Conservation (phyloP, 2,329 filamentous ascomycete genomes). For the Ambrosiella cleistominuta region DNA sequence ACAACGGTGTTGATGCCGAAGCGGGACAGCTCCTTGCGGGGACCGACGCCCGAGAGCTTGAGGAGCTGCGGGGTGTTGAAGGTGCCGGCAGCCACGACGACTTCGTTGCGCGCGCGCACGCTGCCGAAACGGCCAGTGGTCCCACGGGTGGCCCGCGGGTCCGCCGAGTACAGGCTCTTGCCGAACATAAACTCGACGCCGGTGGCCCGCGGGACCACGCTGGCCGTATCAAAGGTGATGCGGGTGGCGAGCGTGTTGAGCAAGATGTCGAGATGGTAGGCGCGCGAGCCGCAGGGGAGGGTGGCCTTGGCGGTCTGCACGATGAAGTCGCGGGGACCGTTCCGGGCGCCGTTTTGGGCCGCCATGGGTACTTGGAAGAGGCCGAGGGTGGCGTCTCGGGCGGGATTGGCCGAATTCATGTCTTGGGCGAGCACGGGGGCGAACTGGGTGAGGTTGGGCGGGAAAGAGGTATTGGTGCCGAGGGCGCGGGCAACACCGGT, state of each 20-base stretch:
- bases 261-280: constrained; percentile 16
- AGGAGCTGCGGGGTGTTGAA: constrained; percentile 35
- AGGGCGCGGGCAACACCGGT: constrained; percentile 17
- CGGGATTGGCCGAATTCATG: constrained; percentile 16
- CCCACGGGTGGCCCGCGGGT: constrained; percentile 20
- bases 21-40: constrained; percentile 24
- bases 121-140: constrained; percentile 11
- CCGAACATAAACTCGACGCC: constrained; percentile 22
- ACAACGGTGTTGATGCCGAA: constrained; percentile 28
- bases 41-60: constrained; percentile 32
- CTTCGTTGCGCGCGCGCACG: constrained; percentile 23
- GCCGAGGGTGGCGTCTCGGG: constrained; percentile 16
- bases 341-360: constrained; percentile 32
- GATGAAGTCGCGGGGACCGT: constrained; percentile 38
- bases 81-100: constrained; percentile 31
- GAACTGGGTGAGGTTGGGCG: constrained; percentile 16
- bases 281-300: constrained; percentile 17
- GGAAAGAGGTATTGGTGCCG: constrained; percentile 15
- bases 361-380: constrained; percentile 42
- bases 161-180: constrained; percentile 15
- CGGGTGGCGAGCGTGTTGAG: constrained; percentile 21
- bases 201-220: constrained; percentile 19
- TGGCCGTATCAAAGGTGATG: constrained; percentile 21
- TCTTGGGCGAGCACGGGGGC: constrained; percentile 17
- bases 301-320: constrained; percentile 18